Percentiles rank a stretch among this genome's conserved stretches.
These are phyloP conservation scores for Tephrocybe sp. DNA, from an alignment of 768 basidiomycete genomes.

Conservation along the genomic window DNA sequence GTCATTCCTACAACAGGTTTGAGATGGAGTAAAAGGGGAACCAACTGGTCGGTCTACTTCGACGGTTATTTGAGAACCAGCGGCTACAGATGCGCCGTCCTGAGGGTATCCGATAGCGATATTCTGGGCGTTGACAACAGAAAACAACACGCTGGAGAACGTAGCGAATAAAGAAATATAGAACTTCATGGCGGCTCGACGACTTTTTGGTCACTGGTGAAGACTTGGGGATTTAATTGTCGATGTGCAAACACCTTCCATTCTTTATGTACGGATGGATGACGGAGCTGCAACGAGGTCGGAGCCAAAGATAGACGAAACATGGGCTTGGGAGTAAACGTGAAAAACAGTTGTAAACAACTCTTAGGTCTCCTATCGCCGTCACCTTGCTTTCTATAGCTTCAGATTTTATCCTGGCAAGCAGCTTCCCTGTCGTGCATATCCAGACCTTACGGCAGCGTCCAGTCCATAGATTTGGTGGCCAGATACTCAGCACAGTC, in stretches of 20 bases:
- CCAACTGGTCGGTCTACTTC: conserved; percentile 51
- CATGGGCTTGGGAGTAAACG: not conserved
- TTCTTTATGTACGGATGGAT: no score
- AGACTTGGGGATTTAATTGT: not conserved
- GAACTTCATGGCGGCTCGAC: conserved; percentile 5
- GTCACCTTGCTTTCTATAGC: not conserved
- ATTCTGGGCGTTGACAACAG: conserved; percentile 39
- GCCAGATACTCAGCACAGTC: no score
- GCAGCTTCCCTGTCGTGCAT: no score
- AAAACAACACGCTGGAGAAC: conserved; percentile 24
- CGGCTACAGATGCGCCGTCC: conserved; percentile 27
- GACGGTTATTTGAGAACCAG: conserved; percentile 40
- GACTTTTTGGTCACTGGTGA: no score
- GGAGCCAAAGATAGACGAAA: conserved; percentile 12
- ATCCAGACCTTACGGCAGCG: no score
- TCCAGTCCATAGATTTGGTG: no score
- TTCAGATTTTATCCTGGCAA: not conserved
- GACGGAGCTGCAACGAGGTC: no score
- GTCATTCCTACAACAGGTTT: not conserved
- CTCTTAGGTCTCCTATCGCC: not conserved
- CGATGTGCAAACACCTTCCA: not conserved
- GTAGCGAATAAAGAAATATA: not conserved
- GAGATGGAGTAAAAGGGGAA: not conserved
- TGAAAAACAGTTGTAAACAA: not conserved
- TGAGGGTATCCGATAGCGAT: conserved; percentile 41